Evolutionary conservation across 176 grass and related monocot genomes (phyloP).

Genomic region (Rhynchospora breviuscula): DNA sequence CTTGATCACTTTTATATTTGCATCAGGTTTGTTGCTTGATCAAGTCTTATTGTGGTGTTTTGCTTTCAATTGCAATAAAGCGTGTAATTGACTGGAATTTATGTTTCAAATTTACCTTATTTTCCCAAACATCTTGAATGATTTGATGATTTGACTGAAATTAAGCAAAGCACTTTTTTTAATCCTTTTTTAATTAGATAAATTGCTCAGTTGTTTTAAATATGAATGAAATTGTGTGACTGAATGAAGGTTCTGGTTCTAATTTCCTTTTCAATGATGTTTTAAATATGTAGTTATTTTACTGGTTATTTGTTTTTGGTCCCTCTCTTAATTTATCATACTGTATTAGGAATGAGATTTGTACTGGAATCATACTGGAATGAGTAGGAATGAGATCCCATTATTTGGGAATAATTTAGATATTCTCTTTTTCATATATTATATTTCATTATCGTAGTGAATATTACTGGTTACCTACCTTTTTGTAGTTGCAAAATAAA

Average conservation of each 20-base stretch:
- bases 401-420: background rate
- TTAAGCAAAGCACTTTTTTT: background rate
- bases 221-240: background rate
- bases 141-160: background rate
- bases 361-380: background rate
- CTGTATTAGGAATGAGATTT: too few relatives aligned
- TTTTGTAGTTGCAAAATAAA: background rate
- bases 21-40: constrained; percentile 44
- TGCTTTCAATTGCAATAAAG: background rate
- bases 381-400: background rate
- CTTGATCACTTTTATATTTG: constrained; percentile 83
- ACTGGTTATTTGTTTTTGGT: background rate
- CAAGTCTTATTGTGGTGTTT: background rate
- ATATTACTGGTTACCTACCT: background rate
- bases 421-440: background rate
- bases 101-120: background rate
- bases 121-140: background rate
- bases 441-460: background rate
- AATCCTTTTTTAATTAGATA: background rate
- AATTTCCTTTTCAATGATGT: background rate
- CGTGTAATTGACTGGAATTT: background rate
- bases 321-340: background rate
- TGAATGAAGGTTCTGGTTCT: background rate
- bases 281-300: background rate
- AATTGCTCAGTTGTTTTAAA: background rate